These are phyloP conservation scores for Talaromyces rugulosus DNA, from an alignment of 2,329 filamentous ascomycete species.

Conservation along the genomic window DNA sequence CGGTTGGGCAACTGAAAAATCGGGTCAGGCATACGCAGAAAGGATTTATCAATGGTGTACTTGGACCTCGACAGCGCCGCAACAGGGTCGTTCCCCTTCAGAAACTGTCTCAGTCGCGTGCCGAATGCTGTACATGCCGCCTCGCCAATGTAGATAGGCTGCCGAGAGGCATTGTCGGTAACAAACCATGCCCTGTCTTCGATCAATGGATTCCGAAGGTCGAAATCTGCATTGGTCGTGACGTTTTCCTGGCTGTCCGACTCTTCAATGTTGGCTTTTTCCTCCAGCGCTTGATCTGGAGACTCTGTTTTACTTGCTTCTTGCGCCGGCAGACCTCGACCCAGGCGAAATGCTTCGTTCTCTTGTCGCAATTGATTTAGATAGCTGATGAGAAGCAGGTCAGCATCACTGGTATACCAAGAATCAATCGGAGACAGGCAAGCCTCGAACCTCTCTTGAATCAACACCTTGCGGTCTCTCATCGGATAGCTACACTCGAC, in stretches of 20 bases:
- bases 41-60: conserved; percentile 12
- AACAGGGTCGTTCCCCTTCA: conserved; percentile 12
- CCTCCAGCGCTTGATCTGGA: not conserved
- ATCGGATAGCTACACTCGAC: conserved; percentile 13
- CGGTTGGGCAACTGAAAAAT: conserved; percentile 14
- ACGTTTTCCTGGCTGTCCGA: not conserved
- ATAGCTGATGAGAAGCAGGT: conserved; percentile 5
- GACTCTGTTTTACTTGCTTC: conserved; percentile 2
- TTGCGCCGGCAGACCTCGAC: conserved; percentile 2
- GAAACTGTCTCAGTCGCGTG: conserved; percentile 14
- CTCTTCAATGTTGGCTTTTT: not conserved
- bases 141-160: conserved; percentile 15
- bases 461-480: conserved; percentile 13
- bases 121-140: conserved; percentile 15
- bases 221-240: conserved; percentile 6
- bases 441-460: conserved; percentile 9
- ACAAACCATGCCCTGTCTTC: conserved; percentile 16
- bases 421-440: not conserved
- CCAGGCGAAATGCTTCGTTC: conserved; percentile 4
- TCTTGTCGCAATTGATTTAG: conserved; percentile 12
- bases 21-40: conserved; percentile 12
- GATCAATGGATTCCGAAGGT: conserved; percentile 14
- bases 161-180: conserved; percentile 12
- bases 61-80: conserved; percentile 12
- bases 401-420: not conserved